Evolutionary conservation across 768 basidiomycete species (phyloP).

Genomic region (Lactarius deliciosus): DNA sequence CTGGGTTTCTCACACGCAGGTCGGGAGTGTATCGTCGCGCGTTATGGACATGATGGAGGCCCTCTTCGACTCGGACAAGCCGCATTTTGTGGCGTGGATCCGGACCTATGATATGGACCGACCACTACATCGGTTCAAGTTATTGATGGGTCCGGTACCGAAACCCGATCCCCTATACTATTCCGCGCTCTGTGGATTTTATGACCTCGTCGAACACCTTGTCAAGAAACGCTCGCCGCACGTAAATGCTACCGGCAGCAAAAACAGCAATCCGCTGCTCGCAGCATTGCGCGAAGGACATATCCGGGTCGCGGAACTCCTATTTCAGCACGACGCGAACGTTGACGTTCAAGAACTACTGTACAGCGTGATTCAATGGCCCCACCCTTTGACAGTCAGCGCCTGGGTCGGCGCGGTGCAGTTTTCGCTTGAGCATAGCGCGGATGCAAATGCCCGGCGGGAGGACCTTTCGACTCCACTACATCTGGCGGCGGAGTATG

Average conservation of each 20-base stretch:
- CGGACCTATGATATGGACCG: no score
- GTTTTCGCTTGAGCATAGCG: background rate
- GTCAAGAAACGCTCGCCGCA: background rate
- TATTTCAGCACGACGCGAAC: background rate
- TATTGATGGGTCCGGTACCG: no score
- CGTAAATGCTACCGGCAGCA: background rate
- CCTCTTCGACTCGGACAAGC: no score
- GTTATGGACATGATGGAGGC: no score
- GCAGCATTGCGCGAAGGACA: background rate
- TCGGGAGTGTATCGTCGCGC: no score
- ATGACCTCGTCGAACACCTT: background rate
- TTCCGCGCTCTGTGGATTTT: background rate
- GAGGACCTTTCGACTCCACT: background rate
- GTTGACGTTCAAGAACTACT: background rate
- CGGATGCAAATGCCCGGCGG: background rate
- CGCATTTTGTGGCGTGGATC: no score
- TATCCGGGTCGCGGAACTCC: background rate
- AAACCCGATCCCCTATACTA: no score
- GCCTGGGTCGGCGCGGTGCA: background rate
- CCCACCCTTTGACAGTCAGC: background rate
- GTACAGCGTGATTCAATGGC: background rate
- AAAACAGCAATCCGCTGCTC: background rate
- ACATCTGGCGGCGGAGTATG: background rate
- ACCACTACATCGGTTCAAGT: no score
- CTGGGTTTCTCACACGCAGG: no score